Evolutionary conservation across 2,329 filamentous ascomycete genomes (phyloP), one percentile per base, ranked within the genome.

Genomic region (Massarina eburnea): DNA sequence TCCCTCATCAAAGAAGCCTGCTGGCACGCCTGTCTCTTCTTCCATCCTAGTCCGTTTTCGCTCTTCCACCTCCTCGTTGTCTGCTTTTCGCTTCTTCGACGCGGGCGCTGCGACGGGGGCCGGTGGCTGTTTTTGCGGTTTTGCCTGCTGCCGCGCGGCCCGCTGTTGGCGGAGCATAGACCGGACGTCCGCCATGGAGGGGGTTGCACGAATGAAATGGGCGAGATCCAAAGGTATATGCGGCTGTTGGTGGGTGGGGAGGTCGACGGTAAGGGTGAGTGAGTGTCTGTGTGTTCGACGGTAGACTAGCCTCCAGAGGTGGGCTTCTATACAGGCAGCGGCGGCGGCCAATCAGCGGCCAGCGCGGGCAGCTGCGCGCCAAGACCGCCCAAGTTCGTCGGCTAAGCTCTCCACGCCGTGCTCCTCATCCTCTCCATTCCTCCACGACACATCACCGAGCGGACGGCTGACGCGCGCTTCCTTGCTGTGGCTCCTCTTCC

Each of bases 151-250:
- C 33, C 68, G 61, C 35, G 66, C 62, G 43, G 68, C 68, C 15
- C 68, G 65, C 51, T 71, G 65, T 54, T 70, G 65, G 44, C 68
- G 67, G 33, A 71, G 62, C 46, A 71, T 37, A 10, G 68, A 58
- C 36, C 68, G 67, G 24, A 67, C 68, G 56, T 71, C 68, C 8
- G 68, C 68, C 68, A 71, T 71, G 45, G 12, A 39, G 42, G 4
- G 29, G 26, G n/a, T 27, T 12, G 7, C 8, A 21, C 6, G 17
- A 8, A 17, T 32, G 26, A 8, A 12, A 6, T n/a, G 10, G 15
- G 17, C 4, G 19, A 14, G 35, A 24, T 15, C n/a, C n/a, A n/a
- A n/a, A n/a, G n/a, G n/a, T n/a, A n/a, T n/a, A n/a, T n/a, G 17
- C 4, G 10, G 26, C 6, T n/a, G 30, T 15, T 19, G 22, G 37